phyloP scores from a whole-genome alignment of 2,329 filamentous ascomycete species.

The Epichloe bromicola region DNA sequence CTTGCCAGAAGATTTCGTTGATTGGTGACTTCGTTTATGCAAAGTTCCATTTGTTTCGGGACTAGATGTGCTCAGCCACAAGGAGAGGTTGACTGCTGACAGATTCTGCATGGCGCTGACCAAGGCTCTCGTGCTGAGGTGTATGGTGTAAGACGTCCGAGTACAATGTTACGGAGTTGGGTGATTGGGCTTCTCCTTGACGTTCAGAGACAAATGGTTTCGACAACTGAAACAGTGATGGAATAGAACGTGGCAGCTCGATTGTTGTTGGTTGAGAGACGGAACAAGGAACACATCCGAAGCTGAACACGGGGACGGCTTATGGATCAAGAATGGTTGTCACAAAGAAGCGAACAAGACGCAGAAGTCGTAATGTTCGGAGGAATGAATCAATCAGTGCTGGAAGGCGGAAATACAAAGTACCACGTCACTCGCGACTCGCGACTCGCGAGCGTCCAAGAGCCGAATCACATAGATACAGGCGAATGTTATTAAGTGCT shows the following conservation, averaged over 20 bases:
- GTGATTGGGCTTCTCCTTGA: too few species aligned
- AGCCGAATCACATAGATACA: neutral
- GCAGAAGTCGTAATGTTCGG: too few species aligned
- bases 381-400: too few species aligned
- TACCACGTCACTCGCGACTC: neutral
- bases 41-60: neutral
- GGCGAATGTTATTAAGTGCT: neutral
- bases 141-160: neutral
- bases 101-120: neutral
- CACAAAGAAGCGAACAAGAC: neutral
- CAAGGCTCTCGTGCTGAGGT: neutral
- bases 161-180: neutral
- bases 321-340: neutral
- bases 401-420: neutral
- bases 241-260: neutral
- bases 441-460: neutral
- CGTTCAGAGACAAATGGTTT: too few species aligned
- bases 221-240: neutral
- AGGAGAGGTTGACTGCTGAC: neutral
- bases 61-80: neutral
- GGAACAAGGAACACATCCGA: neutral
- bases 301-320: neutral
- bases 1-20: neutral
- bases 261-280: neutral
- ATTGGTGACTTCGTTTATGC: neutral